Evolutionary conservation across 208 protist species (phyloP), one percentile per base, ranked within the genome.

Genomic region (Endotrypanum monterogeii): DNA sequence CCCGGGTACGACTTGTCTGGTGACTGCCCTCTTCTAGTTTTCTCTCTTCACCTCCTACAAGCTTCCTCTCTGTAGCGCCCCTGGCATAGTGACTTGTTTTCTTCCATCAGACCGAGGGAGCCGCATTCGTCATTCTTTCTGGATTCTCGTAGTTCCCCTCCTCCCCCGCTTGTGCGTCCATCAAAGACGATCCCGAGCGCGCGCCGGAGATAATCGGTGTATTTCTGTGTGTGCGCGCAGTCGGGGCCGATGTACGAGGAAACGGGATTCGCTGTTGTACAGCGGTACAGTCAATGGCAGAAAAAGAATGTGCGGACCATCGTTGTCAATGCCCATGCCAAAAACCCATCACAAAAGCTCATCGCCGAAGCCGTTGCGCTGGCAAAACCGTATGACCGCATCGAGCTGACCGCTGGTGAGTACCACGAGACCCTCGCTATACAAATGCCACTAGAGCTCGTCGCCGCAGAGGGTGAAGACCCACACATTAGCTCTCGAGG

Each of bases 301-400:
- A 94, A 93, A 46, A 94, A 94, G 66, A 94, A 90, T 54, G 93
- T 97, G 1, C 88, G 90, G 16, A 94, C 93, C 3, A 91, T 94
- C 56, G 61, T 94, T 23, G 93, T 97, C 50, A 97, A 94, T 55
- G 70, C 85, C 9, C 88, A 87, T 71, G 80, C 88, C 60, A 91
- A 90, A 60, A 79, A 73, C 18, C 55, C 83, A 1, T 74, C 79
- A 14, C 77, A 89, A 18, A 83, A 87, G 39, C 90, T 83, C 58
- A 91, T 97, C 72, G 63, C 75, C 1, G 76, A 75, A 37, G 93
- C 90, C 54, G 71, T 97, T 20, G 73, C 82, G 23, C 76, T 92
- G n/a, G 93, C 88, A 11, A 91, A 92, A 63, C 90, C 93, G 23
- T 95, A 92, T 69, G 93, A 97, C 51, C 84, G 93, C 20, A 89